A percentile compares a stretch with the other conserved stretches of the same genome.
phyloP scores from a whole-genome alignment of 83 land plant genomes.

The Picea abies region DNA sequence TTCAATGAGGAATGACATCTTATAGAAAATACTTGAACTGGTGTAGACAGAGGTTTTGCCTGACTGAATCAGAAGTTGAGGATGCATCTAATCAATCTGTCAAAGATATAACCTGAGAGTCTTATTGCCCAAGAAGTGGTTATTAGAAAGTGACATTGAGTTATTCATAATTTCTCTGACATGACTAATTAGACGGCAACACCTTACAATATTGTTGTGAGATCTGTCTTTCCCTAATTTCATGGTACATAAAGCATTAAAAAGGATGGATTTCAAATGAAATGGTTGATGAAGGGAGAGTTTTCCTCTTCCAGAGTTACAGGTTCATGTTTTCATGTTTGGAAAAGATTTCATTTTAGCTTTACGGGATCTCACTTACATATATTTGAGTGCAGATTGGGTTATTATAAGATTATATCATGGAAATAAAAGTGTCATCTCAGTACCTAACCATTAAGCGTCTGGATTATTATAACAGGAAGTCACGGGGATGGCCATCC shows the following conservation, averaged over 20 bases:
- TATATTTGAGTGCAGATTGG: not conserved
- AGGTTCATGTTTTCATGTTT: not conserved
- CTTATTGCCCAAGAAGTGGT: not conserved
- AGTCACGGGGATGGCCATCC: conserved; percentile 99
- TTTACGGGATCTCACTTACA: not conserved
- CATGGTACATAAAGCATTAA: not conserved
- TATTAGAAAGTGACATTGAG: not conserved
- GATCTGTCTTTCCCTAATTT: not conserved
- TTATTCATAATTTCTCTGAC: not conserved
- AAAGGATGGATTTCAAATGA: not conserved
- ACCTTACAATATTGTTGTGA: not conserved
- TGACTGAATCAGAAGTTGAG: not conserved
- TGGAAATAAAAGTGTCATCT: not conserved
- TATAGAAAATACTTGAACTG: not conserved
- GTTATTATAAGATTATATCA: not conserved
- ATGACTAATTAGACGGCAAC: not conserved
- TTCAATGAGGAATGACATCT: not conserved
- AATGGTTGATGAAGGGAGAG: not conserved
- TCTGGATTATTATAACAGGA: conserved; percentile 40
- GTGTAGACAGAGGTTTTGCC: not conserved
- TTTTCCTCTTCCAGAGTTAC: not conserved
- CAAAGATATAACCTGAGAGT: not conserved
- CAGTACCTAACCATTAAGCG: not conserved
- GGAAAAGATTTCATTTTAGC: not conserved
- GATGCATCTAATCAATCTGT: not conserved